Percentiles rank a stretch among this genome's conserved stretches.
phyloP scores from a whole-genome alignment of 164 flowering plant genomes.

The Berberis thunbergii region DNA sequence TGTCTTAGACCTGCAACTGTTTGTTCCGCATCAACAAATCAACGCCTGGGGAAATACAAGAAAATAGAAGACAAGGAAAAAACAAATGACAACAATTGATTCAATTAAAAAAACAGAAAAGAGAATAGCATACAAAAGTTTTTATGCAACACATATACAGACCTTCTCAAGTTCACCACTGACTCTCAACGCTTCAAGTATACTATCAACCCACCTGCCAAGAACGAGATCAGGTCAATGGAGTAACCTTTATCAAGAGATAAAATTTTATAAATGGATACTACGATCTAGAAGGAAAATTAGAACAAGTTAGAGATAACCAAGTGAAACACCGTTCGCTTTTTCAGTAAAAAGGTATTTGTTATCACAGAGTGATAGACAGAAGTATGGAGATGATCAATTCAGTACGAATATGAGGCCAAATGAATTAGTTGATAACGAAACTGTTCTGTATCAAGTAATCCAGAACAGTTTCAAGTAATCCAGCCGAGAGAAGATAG shows the following conservation, averaged over 20 bases:
- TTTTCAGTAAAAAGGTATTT: no score
- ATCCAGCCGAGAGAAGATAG: no score
- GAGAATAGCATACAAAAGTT: neutral
- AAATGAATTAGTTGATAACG: no score
- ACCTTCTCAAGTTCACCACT: constrained; percentile 36
- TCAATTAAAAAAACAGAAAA: neutral
- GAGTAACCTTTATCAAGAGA: neutral
- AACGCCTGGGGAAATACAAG: constrained; percentile 11
- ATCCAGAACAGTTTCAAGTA: no score
- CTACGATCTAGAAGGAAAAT: no score
- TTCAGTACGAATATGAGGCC: no score
- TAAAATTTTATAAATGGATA: no score
- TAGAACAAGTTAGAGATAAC: no score
- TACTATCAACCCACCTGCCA: constrained; percentile 75
- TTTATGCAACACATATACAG: neutral
- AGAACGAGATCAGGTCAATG: neutral
- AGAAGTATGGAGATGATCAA: no score
- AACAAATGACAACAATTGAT: neutral
- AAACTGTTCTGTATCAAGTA: no score
- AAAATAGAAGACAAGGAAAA: neutral
- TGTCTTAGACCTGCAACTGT: constrained; percentile 15
- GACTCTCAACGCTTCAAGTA: constrained; percentile 63
- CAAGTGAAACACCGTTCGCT: no score
- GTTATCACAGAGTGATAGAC: no score
- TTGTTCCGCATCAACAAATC: constrained; percentile 20